Conservation (phyloP, 345 rosid genomes). For the Gossypium bickii region DNA sequence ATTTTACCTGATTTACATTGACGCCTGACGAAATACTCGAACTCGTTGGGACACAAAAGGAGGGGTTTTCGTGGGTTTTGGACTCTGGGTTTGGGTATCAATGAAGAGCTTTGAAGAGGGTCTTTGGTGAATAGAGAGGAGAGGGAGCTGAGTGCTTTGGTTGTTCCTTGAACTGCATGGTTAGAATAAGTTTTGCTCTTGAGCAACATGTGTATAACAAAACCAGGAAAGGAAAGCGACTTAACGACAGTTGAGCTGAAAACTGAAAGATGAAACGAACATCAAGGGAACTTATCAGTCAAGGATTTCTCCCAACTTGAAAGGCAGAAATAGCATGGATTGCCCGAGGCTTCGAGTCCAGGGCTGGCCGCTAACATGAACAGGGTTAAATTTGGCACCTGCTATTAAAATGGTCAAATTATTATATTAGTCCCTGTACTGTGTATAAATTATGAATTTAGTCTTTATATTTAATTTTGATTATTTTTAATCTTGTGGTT, state of each 20-base stretch:
- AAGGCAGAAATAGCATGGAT: background rate
- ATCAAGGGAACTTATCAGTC: background rate
- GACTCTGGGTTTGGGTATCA: background rate
- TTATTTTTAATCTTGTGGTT: too few relatives aligned
- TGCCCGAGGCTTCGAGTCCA: background rate
- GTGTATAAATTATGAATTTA: too few relatives aligned
- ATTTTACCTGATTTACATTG: slow-evolving; percentile 22
- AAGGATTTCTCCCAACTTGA: background rate
- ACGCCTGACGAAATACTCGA: slow-evolving; percentile 17
- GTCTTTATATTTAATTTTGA: too few relatives aligned
- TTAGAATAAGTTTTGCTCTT: background rate
- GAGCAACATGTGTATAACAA: slow-evolving; percentile 2
- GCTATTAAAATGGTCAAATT: too few relatives aligned
- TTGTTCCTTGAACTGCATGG: slow-evolving; percentile 1
- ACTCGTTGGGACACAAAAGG: background rate
- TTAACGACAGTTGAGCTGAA: background rate
- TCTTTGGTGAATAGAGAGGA: slow-evolving; percentile 3
- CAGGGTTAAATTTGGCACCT: too few relatives aligned
- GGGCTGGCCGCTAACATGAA: too few relatives aligned
- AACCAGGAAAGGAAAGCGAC: background rate
- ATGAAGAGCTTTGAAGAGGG: background rate
- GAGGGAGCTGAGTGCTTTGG: background rate
- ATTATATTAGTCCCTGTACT: too few relatives aligned
- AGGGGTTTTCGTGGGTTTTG: background rate
- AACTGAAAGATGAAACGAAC: background rate